Base-by-base conservation (phyloP, 1,284 basidiomycete species). In the Exsudoporus floridanus region DNA sequence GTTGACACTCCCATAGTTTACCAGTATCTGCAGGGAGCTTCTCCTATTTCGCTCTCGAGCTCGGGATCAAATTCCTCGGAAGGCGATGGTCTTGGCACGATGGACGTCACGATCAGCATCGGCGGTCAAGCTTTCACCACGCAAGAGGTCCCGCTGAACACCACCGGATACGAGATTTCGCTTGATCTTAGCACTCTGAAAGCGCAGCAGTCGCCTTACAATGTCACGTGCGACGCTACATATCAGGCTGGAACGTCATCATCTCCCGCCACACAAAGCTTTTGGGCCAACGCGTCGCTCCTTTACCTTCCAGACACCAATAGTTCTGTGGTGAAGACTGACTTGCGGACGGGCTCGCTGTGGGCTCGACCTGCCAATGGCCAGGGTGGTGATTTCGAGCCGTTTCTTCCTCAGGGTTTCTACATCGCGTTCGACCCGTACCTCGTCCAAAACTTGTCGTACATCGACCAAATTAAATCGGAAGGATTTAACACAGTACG, bases 1-100 rank as follows among this genome's bases (percentile, higher is more conserved):
- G 65, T 90, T 35, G 86, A 89, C 57, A 73, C 83, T 0, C 75
- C 76, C 5, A 63, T 89, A 34, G 80, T 79, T 2, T 75, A 77
- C 59, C 69, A 73, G 8, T 64, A 77, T 30, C 75, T 85, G 19
- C 63, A 68, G 19, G 78, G 76, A 16, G 74, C 84, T 2, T 64
- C 67, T 8, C 75, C 79, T 6, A 76, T 87, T 40, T 60, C 63
- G 5, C 60, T 79, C 10, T 60, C 73, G 0, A 65, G 63, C n/a
- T 63, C 62, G 3, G 41, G 46, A 12, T 54, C 57, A 5, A 59
- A 60, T 1, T 49, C 57, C 8, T 41, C 45, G 35, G 8, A 7
- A 7, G 19, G n/a, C 2, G 27, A 12, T 7, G 30, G 38, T 13
- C 45, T 58, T 10, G 67, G 66, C 12, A 46, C 27, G 0, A 50